Evolutionary conservation across 139 green algal species (phyloP).

Genomic region (Auxenochlorella pyrenoidosa): DNA sequence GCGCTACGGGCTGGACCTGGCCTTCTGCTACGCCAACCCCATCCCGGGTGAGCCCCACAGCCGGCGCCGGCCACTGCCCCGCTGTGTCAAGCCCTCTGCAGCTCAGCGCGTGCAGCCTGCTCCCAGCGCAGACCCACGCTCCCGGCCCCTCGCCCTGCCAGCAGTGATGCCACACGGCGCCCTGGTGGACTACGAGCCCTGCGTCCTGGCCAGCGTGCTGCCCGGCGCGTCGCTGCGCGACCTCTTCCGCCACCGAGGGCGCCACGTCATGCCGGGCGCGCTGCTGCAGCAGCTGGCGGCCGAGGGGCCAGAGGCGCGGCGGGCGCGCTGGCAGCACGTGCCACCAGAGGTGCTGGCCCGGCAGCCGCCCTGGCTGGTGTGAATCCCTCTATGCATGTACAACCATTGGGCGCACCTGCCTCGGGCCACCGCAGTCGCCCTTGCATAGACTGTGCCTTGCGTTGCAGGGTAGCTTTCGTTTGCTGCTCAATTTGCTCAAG

Average conservation of each 20-base stretch:
- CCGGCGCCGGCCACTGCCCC: not conserved
- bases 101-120: no score
- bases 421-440: no score
- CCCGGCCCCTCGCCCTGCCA: not conserved
- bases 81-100: not conserved
- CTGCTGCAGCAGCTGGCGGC: not conserved
- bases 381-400: not conserved
- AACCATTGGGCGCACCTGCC: no score
- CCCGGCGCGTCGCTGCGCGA: not conserved
- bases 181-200: not conserved
- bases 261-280: not conserved
- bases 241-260: not conserved
- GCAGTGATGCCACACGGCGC: slow-evolving; percentile 14
- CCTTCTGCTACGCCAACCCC: slow-evolving; percentile 28
- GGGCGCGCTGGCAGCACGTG: slow-evolving; percentile 2
- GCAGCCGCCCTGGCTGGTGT: slow-evolving; percentile 32
- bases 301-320: slow-evolving; percentile 4
- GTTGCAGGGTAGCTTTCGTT: no score
- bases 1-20: not conserved
- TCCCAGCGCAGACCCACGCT: no score
- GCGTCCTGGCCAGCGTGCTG: not conserved
- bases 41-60: not conserved
- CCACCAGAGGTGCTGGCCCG: not conserved
- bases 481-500: no score
- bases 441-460: no score